Percentiles rank a stretch among this genome's conserved stretches.
Evolutionary conservation across 768 basidiomycete species (phyloP).

Genomic region (Leccinum boreale): DNA sequence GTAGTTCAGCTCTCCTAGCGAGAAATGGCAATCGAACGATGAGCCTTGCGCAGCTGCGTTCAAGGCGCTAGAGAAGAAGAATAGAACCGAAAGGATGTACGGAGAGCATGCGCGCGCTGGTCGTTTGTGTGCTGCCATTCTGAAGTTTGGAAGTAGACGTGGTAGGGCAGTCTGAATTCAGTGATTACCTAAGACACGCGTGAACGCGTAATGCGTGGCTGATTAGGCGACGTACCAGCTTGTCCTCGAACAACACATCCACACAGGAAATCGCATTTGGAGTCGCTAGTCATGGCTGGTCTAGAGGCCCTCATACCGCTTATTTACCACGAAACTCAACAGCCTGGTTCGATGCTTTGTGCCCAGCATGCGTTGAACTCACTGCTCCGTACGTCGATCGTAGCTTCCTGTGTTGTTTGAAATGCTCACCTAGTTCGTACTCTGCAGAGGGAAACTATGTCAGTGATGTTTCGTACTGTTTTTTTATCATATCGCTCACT

Average conservation of each 20-base stretch:
- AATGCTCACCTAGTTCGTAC: constrained; percentile 20
- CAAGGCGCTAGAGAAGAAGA: constrained; percentile 21
- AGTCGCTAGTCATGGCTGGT: constrained; percentile 47
- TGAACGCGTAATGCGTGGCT: constrained; percentile 24
- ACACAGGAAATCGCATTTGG: constrained; percentile 2
- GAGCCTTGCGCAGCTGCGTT: constrained; percentile 37
- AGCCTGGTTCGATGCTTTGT: constrained; percentile 78
- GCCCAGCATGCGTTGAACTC: constrained; percentile 85
- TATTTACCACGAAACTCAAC: constrained; percentile 80
- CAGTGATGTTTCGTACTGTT: constrained; percentile 20
- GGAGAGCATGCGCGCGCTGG: background rate
- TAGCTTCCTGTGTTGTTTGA: constrained; percentile 40
- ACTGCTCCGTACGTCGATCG: constrained; percentile 55
- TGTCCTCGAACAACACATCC: constrained; percentile 12
- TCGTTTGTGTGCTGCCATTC: constrained; percentile 23
- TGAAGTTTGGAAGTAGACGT: constrained; percentile 1
- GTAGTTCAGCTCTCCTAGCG: constrained; percentile 43
- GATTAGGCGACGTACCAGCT: constrained; percentile 17
- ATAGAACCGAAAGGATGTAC: constrained; percentile 8
- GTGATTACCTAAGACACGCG: constrained; percentile 32
- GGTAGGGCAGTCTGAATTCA: constrained; percentile 6
- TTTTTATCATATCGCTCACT: constrained; percentile 9
- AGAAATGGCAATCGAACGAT: constrained; percentile 53
- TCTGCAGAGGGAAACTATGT: constrained; percentile 48
- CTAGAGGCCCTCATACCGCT: constrained; percentile 49